Percentiles rank a stretch among this genome's conserved stretches.
Evolutionary conservation across 495 filamentous ascomycete genomes (phyloP).

Genomic region (Venustampulla echinocandica): DNA sequence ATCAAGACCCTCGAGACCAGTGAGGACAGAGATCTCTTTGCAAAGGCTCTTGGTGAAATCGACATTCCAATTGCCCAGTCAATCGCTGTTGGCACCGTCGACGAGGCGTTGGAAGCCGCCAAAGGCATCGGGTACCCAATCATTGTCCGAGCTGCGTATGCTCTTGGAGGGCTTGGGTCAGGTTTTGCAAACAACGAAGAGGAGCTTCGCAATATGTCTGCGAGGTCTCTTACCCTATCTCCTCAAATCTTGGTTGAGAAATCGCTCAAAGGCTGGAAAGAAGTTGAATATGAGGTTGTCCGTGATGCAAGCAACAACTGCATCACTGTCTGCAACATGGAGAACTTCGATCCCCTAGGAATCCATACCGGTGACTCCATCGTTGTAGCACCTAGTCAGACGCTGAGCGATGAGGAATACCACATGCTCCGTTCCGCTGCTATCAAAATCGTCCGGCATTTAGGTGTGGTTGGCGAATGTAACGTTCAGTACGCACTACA

Average conservation of each 20-base stretch:
- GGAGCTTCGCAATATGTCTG: slow-evolving; percentile 85
- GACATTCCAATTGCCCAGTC: slow-evolving; percentile 95
- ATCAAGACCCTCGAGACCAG: slow-evolving; percentile 89
- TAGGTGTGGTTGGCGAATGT: slow-evolving; percentile 94
- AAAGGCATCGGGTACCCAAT: slow-evolving; percentile 88
- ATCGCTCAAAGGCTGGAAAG: slow-evolving; percentile 99
- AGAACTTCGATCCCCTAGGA: slow-evolving; percentile 95
- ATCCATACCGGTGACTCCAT: slow-evolving; percentile 97
- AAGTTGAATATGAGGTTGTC: slow-evolving; percentile 96
- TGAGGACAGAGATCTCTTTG: slow-evolving; percentile 92
- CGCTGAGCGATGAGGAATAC: slow-evolving; percentile 93
- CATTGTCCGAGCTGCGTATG: slow-evolving; percentile 93
- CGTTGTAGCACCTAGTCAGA: slow-evolving; percentile 92
- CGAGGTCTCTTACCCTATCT: slow-evolving; percentile 86
- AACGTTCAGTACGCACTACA: slow-evolving; percentile 97
- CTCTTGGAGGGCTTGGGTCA: slow-evolving; percentile 88
- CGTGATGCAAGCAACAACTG: slow-evolving; percentile 92
- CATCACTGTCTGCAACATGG: slow-evolving; percentile 99
- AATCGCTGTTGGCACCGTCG: slow-evolving; percentile 80
- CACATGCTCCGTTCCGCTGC: slow-evolving; percentile 97
- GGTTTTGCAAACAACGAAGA: slow-evolving; percentile 94
- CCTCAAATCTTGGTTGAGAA: slow-evolving; percentile 98
- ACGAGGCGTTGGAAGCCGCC: slow-evolving; percentile 83
- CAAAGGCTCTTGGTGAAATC: slow-evolving; percentile 81
- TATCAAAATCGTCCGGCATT: slow-evolving; percentile 91